A percentile compares a stretch with the other conserved stretches of the same genome.
phyloP scores from a whole-genome alignment of 2,329 filamentous ascomycete species.

The Teratosphaeria zuluensis region DNA sequence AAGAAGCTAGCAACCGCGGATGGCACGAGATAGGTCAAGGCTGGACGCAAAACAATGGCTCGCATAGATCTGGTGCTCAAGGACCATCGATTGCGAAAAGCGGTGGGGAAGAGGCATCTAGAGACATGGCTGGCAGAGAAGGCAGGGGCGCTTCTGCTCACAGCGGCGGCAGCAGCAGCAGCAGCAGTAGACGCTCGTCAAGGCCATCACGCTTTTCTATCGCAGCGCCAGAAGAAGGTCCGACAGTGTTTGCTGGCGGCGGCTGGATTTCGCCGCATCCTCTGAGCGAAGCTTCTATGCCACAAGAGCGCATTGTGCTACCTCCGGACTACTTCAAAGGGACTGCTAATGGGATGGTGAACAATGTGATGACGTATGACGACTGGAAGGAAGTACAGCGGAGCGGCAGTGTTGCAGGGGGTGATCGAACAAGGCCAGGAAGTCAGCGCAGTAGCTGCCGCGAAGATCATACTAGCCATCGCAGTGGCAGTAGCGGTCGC shows the following conservation, averaged over 20 bases:
- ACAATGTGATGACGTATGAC: constrained; percentile 18
- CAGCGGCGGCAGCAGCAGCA: not conserved
- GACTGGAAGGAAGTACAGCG: constrained; percentile 20
- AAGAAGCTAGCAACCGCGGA: not conserved
- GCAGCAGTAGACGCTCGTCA: not conserved
- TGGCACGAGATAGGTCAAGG: not conserved
- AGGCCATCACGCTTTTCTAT: not conserved
- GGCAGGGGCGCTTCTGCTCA: not conserved
- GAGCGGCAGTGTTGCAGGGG: not conserved
- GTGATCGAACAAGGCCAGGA: not conserved
- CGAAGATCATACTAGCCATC: not conserved
- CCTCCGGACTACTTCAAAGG: constrained; percentile 7
- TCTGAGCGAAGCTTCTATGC: constrained; percentile 16
- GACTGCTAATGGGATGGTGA: constrained; percentile 4
- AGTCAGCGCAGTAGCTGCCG: not conserved
- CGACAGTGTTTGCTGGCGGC: constrained; percentile 21
- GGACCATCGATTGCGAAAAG: not conserved
- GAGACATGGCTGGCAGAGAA: not conserved
- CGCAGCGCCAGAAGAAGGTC: not conserved
- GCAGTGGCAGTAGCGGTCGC: not conserved
- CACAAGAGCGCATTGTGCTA: constrained; percentile 15
- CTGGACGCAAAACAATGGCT: not conserved
- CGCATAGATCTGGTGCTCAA: not conserved
- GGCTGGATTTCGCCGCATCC: constrained; percentile 28
- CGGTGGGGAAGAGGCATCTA: not conserved